Percentiles rank a stretch among this genome's conserved stretches.
Conservation (phyloP, 441 rosid genomes). For the Breynia disticha region DNA sequence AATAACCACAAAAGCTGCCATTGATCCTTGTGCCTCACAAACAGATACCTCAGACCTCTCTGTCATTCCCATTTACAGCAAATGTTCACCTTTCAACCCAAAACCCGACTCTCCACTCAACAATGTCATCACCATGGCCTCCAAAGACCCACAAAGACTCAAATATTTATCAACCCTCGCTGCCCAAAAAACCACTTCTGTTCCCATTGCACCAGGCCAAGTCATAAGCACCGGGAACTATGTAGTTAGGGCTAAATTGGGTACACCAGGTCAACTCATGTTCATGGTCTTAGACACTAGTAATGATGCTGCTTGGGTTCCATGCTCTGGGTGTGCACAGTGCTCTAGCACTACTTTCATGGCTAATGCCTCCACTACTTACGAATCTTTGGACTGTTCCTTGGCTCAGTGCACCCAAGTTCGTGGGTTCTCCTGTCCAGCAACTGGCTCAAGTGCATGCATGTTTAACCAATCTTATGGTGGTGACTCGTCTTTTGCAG, state of each 20-base stretch:
- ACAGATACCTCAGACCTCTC: slow-evolving; percentile 30
- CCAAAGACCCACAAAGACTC: slow-evolving; percentile 43
- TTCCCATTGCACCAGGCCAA: slow-evolving; percentile 51
- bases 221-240: slow-evolving; percentile 49
- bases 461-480: slow-evolving; percentile 83
- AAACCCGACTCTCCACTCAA: slow-evolving; percentile 33
- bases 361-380: slow-evolving; percentile 47
- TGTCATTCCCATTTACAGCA: slow-evolving; percentile 45
- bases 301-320: slow-evolving; percentile 71
- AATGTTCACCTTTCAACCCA: slow-evolving; percentile 50
- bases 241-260: slow-evolving; percentile 58
- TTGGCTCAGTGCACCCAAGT: slow-evolving; percentile 50
- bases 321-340: slow-evolving; percentile 62
- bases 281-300: slow-evolving; percentile 85
- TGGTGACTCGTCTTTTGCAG: slow-evolving; percentile 67
- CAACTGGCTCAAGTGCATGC: slow-evolving; percentile 35
- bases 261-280: slow-evolving; percentile 75
- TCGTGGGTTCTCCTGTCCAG: slow-evolving; percentile 60
- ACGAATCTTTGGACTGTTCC: slow-evolving; percentile 52
- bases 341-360: slow-evolving; percentile 50
- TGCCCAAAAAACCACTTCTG: slow-evolving; percentile 29
- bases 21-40: slow-evolving; percentile 31
- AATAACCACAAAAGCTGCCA: slow-evolving; percentile 13
- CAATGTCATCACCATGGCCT: slow-evolving; percentile 45
- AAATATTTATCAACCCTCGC: slow-evolving; percentile 29